Base-by-base conservation (phyloP, 2,329 filamentous ascomycete species). In the Ceratocystis ficicola region DNA sequence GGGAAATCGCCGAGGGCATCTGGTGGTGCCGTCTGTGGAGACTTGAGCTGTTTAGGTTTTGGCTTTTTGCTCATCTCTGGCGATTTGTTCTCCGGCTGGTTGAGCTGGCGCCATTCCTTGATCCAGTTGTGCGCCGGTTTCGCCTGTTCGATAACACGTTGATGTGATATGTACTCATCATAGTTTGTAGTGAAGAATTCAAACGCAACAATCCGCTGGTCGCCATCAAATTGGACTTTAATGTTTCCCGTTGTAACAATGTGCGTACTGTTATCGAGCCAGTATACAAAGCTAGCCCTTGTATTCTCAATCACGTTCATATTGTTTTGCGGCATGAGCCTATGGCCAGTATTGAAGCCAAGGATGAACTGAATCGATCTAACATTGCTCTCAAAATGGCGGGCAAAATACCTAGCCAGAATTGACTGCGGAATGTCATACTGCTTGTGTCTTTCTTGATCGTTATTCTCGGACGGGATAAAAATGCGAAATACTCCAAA, bases 391-490 rank as follows among this genome's bases (percentile, higher is more conserved):
- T 87, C 86, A 73, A 94, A 96, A 71, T 95, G 88, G 0, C 90
- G 92, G 71, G 88, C 85, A 73, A 96, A 96, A 75, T 94, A 97
- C 71, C 93, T 86, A 44, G 93, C 85, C 59, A 99, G 80, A 0
- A 89, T 89, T 2, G 91, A 84, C 67, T 84, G 89, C 2, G 87
- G 83, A 62, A 97, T 90, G 73, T 96, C 92, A 71, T 92, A 96
- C 71, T 88, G 85, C 77, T 95, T 96, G 65, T 87, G 82, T 20
- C 78, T 79, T 59, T 84, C 80, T 57, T 86, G 83, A 66, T 77
- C 77, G 10, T 82, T 79, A 22, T 82, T 79, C 52, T 75, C 77
- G 57, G 81, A 77, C 69, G 81, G 81, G 17, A 95, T 78, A 2
- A 85, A 83, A 71, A 93, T 85, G 52, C 91, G 84, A 72, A 96